Evolutionary conservation across 2,329 filamentous ascomycete genomes (phyloP).

Genomic region (Coniochaeta hoffmannii): DNA sequence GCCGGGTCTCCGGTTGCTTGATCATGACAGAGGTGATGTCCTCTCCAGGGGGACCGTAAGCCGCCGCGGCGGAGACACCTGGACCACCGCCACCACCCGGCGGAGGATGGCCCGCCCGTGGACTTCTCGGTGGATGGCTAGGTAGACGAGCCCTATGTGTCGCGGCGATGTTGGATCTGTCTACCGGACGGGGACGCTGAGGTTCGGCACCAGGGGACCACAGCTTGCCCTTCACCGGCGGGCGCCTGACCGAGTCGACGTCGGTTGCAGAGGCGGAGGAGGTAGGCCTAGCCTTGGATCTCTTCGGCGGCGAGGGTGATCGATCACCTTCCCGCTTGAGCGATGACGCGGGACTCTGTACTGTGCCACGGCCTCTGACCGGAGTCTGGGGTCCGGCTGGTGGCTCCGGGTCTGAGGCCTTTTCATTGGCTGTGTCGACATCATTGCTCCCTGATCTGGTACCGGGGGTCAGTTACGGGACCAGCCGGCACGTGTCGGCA

Average conservation of each 20-base stretch:
- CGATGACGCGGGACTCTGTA: slow-evolving; percentile 9
- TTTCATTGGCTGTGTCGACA: no score
- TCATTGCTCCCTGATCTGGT: no score
- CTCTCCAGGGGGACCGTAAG: slow-evolving; percentile 7
- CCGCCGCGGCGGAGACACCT: not conserved
- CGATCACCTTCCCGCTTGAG: slow-evolving; percentile 11
- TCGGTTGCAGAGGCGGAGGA: not conserved
- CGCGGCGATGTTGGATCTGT: slow-evolving; percentile 12
- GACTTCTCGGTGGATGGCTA: slow-evolving; percentile 4
- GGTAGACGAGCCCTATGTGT: not conserved
- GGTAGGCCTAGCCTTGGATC: slow-evolving; percentile 7
- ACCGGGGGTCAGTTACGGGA: no score
- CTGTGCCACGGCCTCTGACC: not conserved
- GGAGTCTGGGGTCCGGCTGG: no score
- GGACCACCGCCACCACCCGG: not conserved
- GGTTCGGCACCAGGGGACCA: slow-evolving; percentile 10
- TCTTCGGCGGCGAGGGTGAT: slow-evolving; percentile 12
- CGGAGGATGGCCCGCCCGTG: not conserved
- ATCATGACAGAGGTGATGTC: slow-evolving; percentile 13
- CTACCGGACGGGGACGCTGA: slow-evolving; percentile 7
- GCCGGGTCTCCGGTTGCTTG: slow-evolving; percentile 53
- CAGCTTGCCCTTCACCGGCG: slow-evolving; percentile 10
- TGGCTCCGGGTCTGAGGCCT: no score
- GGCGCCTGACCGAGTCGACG: slow-evolving; percentile 9
- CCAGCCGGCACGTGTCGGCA: no score